Evolutionary conservation across 2,329 filamentous ascomycete species (phyloP).

Genomic region (Fusarium domesticum): DNA sequence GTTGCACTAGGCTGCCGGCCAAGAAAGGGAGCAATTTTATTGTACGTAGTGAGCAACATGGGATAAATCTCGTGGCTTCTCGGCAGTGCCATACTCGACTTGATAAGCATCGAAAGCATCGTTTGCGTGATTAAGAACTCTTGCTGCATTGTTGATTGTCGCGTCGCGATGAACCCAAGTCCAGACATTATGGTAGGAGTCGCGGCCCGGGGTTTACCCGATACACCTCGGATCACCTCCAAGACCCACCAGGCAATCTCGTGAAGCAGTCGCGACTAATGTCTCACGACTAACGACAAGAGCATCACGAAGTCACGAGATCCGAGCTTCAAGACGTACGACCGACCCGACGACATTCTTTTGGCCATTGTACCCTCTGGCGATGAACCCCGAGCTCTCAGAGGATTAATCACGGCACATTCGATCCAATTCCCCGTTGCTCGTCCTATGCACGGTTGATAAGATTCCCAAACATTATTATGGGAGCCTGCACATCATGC

Average conservation of each 20-base stretch:
- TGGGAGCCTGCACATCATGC: conserved; percentile 62
- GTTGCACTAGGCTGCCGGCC: too few relatives aligned
- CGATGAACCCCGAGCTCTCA: not conserved
- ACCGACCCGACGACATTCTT: conserved; percentile 18
- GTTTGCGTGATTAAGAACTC: too few relatives aligned
- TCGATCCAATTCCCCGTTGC: not conserved
- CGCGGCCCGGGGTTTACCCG: conserved; percentile 29
- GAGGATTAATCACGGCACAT: not conserved
- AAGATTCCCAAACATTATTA: conserved; percentile 30
- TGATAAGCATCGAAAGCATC: too few relatives aligned
- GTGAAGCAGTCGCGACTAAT: conserved; percentile 21
- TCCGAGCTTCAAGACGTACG: conserved; percentile 11
- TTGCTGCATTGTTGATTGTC: too few relatives aligned
- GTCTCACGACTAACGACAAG: conserved; percentile 11
- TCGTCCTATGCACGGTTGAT: not conserved
- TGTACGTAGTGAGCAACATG: too few relatives aligned
- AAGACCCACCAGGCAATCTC: conserved; percentile 29
- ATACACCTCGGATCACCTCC: conserved; percentile 11
- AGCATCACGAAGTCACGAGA: conserved; percentile 20
- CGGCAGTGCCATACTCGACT: too few relatives aligned
- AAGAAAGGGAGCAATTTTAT: too few relatives aligned
- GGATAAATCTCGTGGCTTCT: too few relatives aligned
- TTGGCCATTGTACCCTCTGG: not conserved
- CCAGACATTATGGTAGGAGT: conserved; percentile 16
- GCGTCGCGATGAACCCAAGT: not conserved